Conservation (phyloP, 2,329 filamentous ascomycete species). For the Aspergillus proliferans region DNA sequence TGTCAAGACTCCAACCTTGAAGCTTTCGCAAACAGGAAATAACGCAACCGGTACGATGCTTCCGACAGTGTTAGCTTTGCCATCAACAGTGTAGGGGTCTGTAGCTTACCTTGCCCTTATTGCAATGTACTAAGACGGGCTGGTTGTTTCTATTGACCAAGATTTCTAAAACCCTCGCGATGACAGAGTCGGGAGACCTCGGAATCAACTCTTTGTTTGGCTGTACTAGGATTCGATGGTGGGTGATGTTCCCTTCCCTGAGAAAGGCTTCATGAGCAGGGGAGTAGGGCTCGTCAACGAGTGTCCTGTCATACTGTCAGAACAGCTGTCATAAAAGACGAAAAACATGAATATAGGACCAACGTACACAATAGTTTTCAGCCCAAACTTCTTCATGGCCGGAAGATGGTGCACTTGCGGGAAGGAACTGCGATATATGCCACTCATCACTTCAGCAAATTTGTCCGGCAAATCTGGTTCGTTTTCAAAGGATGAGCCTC, state of each 20-base stretch:
- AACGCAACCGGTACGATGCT: conserved; percentile 89
- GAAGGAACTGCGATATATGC: conserved; percentile 77
- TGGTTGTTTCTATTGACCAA: conserved; percentile 68
- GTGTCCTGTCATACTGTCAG: conserved; percentile 41
- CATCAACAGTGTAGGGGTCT: background rate
- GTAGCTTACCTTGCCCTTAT: conserved; percentile 69
- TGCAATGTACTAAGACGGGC: conserved; percentile 83
- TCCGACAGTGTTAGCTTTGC: conserved; percentile 2
- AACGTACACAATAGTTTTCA: conserved; percentile 74
- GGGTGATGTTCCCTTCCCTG: conserved; percentile 59
- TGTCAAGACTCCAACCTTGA: conserved; percentile 58
- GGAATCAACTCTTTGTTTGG: conserved; percentile 74
- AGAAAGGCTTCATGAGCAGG: conserved; percentile 57
- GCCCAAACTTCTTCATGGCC: conserved; percentile 60
- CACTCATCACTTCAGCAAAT: conserved; percentile 67
- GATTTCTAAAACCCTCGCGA: conserved; percentile 64
- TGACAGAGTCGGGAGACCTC: conserved; percentile 58
- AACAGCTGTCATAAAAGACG: background rate
- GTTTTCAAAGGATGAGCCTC: background rate
- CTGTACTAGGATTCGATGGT: conserved; percentile 69
- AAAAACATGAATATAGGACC: conserved; percentile 6
- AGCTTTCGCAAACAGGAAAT: conserved; percentile 71
- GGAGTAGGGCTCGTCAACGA: conserved; percentile 56
- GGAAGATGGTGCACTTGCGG: conserved; percentile 64
- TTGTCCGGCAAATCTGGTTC: conserved; percentile 52